Evolutionary conservation across 2,329 filamentous ascomycete genomes (phyloP).

Genomic region (Diaporthe ilicicola): DNA sequence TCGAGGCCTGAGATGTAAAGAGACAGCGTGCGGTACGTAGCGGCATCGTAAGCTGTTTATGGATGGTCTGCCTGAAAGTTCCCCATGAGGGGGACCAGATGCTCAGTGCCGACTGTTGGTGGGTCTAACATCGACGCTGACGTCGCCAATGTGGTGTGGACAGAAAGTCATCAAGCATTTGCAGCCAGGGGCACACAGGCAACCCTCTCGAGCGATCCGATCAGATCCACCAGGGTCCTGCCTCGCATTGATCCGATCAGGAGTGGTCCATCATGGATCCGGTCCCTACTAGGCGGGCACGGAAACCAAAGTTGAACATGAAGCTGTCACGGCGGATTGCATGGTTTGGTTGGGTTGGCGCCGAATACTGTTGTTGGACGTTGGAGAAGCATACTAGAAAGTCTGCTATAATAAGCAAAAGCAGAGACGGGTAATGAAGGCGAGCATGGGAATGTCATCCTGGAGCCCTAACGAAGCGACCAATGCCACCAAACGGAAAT

Average conservation of each 20-base stretch:
- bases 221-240: neutral
- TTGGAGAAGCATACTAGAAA: neutral
- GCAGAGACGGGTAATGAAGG: neutral
- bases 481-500: slow-evolving; percentile 32
- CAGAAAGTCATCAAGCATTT: neutral
- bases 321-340: neutral
- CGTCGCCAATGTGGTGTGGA: neutral
- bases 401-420: neutral
- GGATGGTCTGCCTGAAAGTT: neutral
- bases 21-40: neutral
- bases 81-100: neutral
- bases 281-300: neutral
- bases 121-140: neutral
- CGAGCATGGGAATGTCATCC: neutral
- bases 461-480: slow-evolving; percentile 26
- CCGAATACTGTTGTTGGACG: neutral
- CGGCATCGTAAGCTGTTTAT: neutral
- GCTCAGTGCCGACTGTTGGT: neutral
- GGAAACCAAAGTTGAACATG: too few relatives aligned
- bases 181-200: neutral
- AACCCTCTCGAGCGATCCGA: neutral
- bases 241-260: neutral
- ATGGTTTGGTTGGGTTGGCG: neutral
- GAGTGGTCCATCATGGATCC: neutral
- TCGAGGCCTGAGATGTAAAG: neutral